A percentile compares a stretch with the other conserved stretches of the same genome.
phyloP scores from a whole-genome alignment of 2,329 filamentous ascomycete species.

The Achaetomium macrosporum region DNA sequence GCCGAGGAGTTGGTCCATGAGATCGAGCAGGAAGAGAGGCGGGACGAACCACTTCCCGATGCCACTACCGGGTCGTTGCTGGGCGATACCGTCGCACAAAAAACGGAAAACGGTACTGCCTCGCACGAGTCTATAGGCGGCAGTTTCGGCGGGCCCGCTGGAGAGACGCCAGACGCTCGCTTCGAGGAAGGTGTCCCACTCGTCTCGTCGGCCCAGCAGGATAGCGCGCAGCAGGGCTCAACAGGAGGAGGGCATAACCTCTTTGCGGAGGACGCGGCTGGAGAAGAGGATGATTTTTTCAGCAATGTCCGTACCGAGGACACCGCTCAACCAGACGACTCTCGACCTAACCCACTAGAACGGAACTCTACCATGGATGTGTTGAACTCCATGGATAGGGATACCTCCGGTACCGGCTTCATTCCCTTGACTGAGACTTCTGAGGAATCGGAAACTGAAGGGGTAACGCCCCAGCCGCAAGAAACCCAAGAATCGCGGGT shows the following conservation, averaged over 20 bases:
- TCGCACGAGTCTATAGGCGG: conserved; percentile 38
- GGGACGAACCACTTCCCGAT: conserved; percentile 32
- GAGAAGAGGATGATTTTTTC: conserved; percentile 59
- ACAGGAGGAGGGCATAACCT: conserved; percentile 15
- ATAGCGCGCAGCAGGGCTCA: neutral
- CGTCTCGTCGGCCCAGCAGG: conserved; percentile 37
- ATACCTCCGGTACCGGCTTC: conserved; percentile 26
- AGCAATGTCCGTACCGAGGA: conserved; percentile 39
- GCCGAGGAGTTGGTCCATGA: conserved; percentile 49
- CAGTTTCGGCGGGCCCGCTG: conserved; percentile 36
- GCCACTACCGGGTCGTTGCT: conserved; percentile 11
- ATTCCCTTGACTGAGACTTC: conserved; percentile 28
- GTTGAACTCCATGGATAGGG: conserved; percentile 44
- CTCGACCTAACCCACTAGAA: conserved; percentile 39
- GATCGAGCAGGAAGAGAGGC: conserved; percentile 43
- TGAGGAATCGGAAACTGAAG: conserved; percentile 21
- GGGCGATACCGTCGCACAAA: conserved; percentile 15
- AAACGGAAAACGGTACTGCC: conserved; percentile 20
- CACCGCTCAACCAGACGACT: conserved; percentile 26
- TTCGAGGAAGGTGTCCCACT: conserved; percentile 67
- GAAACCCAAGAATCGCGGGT: neutral
- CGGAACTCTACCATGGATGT: conserved; percentile 68
- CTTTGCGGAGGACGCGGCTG: conserved; percentile 41
- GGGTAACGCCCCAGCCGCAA: conserved; percentile 4
- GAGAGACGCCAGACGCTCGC: conserved; percentile 48